A percentile compares a stretch with the other conserved stretches of the same genome.
phyloP scores from a whole-genome alignment of 2,329 filamentous ascomycete species.

The Neofusicoccum laricinum region DNA sequence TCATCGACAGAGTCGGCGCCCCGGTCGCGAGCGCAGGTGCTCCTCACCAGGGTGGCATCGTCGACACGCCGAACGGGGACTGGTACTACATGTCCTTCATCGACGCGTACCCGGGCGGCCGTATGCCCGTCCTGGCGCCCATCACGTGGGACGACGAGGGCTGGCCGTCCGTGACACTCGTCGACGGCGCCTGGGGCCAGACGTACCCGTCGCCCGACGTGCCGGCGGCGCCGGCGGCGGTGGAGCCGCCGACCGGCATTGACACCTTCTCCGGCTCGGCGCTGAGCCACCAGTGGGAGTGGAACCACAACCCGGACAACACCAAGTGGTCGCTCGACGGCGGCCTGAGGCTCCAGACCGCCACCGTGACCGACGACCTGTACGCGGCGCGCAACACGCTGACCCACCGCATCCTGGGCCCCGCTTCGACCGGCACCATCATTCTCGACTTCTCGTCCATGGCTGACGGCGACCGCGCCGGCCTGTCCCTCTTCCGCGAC shows the following conservation, averaged over 20 bases:
- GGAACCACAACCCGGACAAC: slow-evolving; percentile 61
- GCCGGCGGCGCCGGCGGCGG: slow-evolving; percentile 20
- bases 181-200: slow-evolving; percentile 48
- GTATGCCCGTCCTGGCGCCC: slow-evolving; percentile 57
- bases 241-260: slow-evolving; percentile 31
- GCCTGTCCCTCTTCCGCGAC: slow-evolving; percentile 55
- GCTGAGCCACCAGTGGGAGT: slow-evolving; percentile 54
- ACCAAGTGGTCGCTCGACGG: slow-evolving; percentile 44
- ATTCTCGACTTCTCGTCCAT: slow-evolving; percentile 49
- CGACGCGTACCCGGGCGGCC: slow-evolving; percentile 55
- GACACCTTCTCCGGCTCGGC: slow-evolving; percentile 46
- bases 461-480: slow-evolving; percentile 51
- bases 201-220: slow-evolving; percentile 41
- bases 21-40: slow-evolving; percentile 47
- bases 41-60: slow-evolving; percentile 56
- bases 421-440: slow-evolving; percentile 48
- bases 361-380: slow-evolving; percentile 53
- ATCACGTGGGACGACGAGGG: slow-evolving; percentile 53
- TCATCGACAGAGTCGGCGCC: slow-evolving; percentile 43
- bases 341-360: slow-evolving; percentile 46
- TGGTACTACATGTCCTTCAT: slow-evolving; percentile 62
- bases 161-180: slow-evolving; percentile 46
- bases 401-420: slow-evolving; percentile 42
- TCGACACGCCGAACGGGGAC: slow-evolving; percentile 50
- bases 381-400: slow-evolving; percentile 42